A percentile compares a stretch with the other conserved stretches of the same genome.
These are phyloP conservation scores for Eruca vesicaria DNA, from an alignment of 441 rosid genomes.

Conservation along the genomic window DNA sequence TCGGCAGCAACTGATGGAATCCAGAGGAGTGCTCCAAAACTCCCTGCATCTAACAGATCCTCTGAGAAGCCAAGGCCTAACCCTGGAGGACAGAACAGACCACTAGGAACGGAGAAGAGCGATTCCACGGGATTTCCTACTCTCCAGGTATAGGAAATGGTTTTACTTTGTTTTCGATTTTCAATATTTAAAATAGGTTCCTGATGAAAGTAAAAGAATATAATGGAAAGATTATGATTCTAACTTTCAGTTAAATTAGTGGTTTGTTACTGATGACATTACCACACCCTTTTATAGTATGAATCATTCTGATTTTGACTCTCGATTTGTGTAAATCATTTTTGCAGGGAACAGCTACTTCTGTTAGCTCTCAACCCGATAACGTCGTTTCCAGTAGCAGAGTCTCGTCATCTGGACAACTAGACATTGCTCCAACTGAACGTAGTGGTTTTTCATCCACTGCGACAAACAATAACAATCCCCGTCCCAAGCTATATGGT, in stretches of 20 bases:
- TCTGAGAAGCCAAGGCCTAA: conserved; percentile 46
- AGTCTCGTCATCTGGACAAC: conserved; percentile 45
- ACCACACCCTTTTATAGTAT: not conserved
- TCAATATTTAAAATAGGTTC: not conserved
- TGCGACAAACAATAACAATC: conserved; percentile 47
- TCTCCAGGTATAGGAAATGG: conserved; percentile 45
- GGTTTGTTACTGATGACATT: not conserved
- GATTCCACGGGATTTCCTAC: conserved; percentile 40
- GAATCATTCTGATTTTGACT: not conserved
- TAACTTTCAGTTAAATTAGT: not conserved
- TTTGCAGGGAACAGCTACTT: conserved; percentile 59
- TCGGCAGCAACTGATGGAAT: conserved; percentile 51
- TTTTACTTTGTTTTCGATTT: not conserved
- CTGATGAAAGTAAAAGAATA: not conserved
- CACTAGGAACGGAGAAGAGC: conserved; percentile 42
- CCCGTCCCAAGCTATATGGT: conserved; percentile 45
- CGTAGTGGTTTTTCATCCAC: conserved; percentile 45
- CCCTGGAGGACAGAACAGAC: conserved; percentile 55
- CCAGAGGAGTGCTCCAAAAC: conserved; percentile 47
- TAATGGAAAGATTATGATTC: not conserved
- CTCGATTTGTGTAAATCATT: conserved; percentile 19
- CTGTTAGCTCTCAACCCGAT: conserved; percentile 45
- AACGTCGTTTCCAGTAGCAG: conserved; percentile 49
- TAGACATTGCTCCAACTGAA: conserved; percentile 41
- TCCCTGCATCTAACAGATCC: conserved; percentile 40